phyloP scores from a whole-genome alignment of 441 rosid genomes.

The Gossypium davidsonii region DNA sequence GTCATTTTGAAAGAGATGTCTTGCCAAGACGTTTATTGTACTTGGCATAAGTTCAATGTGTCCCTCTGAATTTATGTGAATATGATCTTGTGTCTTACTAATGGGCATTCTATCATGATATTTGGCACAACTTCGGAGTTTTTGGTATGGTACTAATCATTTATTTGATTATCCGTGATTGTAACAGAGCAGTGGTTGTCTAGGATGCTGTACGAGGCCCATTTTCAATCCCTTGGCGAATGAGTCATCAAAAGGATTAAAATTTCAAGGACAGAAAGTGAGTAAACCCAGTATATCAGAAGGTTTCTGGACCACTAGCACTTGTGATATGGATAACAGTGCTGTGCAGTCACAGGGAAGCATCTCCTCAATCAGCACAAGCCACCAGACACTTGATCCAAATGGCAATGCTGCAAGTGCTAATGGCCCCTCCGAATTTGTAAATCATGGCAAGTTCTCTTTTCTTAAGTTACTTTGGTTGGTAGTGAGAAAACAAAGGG shows the following conservation, averaged over 20 bases:
- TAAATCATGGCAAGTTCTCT: conserved; percentile 67
- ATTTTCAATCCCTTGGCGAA: conserved; percentile 24
- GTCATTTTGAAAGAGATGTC: background rate
- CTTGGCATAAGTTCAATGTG: background rate
- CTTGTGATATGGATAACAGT: conserved; percentile 55
- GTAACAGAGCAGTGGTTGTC: conserved; percentile 80
- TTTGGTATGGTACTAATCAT: conserved; percentile 19
- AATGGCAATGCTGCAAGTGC: conserved; percentile 42
- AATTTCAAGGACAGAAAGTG: conserved; percentile 21
- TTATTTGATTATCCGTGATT: conserved; percentile 38
- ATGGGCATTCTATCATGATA: background rate
- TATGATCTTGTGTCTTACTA: background rate
- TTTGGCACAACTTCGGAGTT: background rate
- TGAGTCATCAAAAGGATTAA: conserved; percentile 23
- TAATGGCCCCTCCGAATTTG: conserved; percentile 50
- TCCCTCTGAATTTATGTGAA: background rate
- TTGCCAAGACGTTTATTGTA: background rate
- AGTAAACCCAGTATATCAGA: conserved; percentile 41
- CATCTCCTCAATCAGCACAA: conserved; percentile 47
- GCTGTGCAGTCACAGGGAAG: conserved; percentile 64
- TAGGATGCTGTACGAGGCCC: conserved; percentile 44
- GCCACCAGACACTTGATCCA: conserved; percentile 43
- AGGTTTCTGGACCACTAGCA: conserved; percentile 60
- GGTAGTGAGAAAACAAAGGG: no score
- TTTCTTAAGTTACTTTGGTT: conserved; percentile 6